These are phyloP conservation scores for Begonia masoniana DNA, from an alignment of 306 rosid species.

Conservation along the genomic window DNA sequence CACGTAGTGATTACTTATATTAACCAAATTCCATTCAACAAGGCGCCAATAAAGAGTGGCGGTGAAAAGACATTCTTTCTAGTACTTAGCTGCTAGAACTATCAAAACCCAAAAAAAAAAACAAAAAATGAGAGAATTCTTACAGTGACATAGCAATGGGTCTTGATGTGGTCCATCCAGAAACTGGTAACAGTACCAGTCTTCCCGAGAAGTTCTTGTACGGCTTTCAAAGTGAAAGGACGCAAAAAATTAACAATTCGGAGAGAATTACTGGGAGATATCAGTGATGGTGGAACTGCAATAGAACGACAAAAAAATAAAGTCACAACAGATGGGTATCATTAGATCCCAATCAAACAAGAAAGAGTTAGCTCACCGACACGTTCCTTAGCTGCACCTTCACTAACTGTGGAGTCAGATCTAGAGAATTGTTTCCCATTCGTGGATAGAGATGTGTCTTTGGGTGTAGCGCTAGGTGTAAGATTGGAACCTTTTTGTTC, in stretches of 20 bases:
- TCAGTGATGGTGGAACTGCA: conserved; percentile 78
- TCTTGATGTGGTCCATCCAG: conserved; percentile 99
- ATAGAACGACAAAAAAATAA: conserved; percentile 1
- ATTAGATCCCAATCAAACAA: conserved; percentile 1
- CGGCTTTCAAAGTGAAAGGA: conserved; percentile 91
- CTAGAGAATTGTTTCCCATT: conserved; percentile 42
- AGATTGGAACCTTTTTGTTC: conserved; percentile 39
- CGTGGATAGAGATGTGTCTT: conserved; percentile 29
- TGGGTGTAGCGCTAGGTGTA: conserved; percentile 42
- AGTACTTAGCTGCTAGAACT: not conserved
- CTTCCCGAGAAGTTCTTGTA: conserved; percentile 89
- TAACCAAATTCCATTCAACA: too few species aligned
- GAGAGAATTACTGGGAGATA: conserved; percentile 69
- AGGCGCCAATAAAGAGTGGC: too few species aligned
- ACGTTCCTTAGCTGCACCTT: conserved; percentile 66
- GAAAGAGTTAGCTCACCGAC: conserved; percentile 48
- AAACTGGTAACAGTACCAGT: conserved; percentile 63
- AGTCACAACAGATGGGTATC: not conserved
- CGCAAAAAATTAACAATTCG: conserved; percentile 81
- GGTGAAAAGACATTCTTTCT: too few species aligned
- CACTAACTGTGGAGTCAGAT: conserved; percentile 57
- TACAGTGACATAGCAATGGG: conserved; percentile 98
- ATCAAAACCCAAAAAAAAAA: conserved; percentile 1
- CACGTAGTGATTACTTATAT: too few species aligned
- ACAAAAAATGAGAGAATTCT: conserved; percentile 16